Percentiles rank a stretch among this genome's conserved stretches.
Conservation (phyloP, 768 basidiomycete species). For the Flagelloscypha sp. region DNA sequence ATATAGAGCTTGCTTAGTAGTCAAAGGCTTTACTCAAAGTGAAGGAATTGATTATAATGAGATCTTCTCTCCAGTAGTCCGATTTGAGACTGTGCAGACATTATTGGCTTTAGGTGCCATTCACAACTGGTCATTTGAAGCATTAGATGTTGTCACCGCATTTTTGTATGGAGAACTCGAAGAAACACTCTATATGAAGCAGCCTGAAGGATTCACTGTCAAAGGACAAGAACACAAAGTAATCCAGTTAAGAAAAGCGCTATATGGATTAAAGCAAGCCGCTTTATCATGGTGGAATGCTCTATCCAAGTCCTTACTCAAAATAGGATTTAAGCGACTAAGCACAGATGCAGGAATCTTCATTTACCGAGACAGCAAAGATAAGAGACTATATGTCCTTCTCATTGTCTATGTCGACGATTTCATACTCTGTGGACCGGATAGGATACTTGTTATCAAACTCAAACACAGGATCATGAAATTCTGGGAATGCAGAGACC, state of each 20-base stretch:
- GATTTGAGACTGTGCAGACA: slow-evolving; percentile 12
- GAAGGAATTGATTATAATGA: slow-evolving; percentile 25
- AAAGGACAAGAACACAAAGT: slow-evolving; percentile 1
- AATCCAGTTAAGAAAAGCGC: slow-evolving; percentile 12
- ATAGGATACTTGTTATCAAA: no score
- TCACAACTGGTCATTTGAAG: slow-evolving; percentile 13
- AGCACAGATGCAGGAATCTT: no score
- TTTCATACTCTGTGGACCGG: no score
- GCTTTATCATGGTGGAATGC: no score
- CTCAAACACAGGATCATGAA: no score
- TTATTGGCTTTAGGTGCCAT: slow-evolving; percentile 16
- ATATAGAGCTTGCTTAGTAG: slow-evolving; percentile 32
- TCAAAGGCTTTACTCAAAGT: slow-evolving; percentile 28
- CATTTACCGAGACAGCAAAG: no score
- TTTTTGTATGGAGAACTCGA: slow-evolving; percentile 19
- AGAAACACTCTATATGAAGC: slow-evolving; percentile 20
- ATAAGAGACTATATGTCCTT: no score
- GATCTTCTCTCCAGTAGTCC: slow-evolving; percentile 17
- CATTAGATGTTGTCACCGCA: slow-evolving; percentile 15
- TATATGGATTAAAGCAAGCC: slow-evolving; percentile 25
- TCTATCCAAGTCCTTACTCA: no score
- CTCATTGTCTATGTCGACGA: no score
- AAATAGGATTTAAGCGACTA: no score
- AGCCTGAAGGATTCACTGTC: slow-evolving; percentile 9
- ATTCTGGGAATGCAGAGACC: no score